Base-by-base conservation (phyloP, 106 monocot species). In the Acorus gramineus region DNA sequence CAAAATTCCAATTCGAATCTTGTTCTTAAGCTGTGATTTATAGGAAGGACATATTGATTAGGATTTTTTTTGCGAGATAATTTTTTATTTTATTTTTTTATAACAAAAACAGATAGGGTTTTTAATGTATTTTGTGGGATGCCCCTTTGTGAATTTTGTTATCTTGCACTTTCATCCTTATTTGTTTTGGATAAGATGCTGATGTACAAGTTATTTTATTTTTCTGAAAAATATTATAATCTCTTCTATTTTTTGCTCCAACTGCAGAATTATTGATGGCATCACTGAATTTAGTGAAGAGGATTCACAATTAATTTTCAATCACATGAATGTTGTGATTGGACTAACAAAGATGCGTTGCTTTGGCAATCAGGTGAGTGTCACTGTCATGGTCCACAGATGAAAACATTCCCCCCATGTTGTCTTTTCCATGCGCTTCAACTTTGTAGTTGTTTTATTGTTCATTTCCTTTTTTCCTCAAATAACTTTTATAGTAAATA, bases 271-370 rank as follows among this genome's bases (percentile, higher is more conserved):
- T 54, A 43, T 57, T 52, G 73, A 79, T 71, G 72, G 56, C 11
- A n/a, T 81, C 53, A 50, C 73, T 75, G 74, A 63, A 67, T 74
- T 89, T 53, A 67, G 67, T 54, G 74, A 72, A 58, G 70, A 74
- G 65, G 93, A 93, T 47, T 70, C 76, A 8, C 69, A 79, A 63
- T 57, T 71, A 9, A 79, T 81, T 57, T 65, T 70, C 63, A 75
- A 62, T 47, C 73, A 59, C 51, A 79, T 79, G 79, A 79, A 73
- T 63, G 10, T 28, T 49, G 59, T 73, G 43, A 10, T 79, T 46
- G 57, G 69, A 14, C 48, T 79, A 44, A 9, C 79, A 65, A 79
- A 67, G 64, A 56, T n/a, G 53, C 69, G 53, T 43, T 61, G 53
- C 57, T 13, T 42, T 55, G 74, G 56, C 71, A 61, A 62, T 57